Percentiles rank a stretch among this genome's conserved stretches.
Evolutionary conservation across 441 rosid genomes (phyloP).

Genomic region (Geranium incanum): DNA sequence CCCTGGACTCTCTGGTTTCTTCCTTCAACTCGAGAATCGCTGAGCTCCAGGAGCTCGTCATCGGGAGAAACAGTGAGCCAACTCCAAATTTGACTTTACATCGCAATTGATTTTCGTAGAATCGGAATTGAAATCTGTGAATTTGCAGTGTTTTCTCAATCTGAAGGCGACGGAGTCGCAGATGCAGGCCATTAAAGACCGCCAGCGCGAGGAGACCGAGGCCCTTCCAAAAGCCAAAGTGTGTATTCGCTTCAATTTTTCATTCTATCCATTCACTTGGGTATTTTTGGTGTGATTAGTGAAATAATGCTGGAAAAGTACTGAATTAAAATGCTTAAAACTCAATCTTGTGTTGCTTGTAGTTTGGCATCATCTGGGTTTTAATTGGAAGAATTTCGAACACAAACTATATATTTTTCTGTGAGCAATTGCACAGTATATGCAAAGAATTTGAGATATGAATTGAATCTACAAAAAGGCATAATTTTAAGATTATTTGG

Average conservation of each 20-base stretch:
- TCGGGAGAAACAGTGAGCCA: slow-evolving; percentile 79
- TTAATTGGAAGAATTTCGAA: neutral
- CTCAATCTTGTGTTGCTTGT: neutral
- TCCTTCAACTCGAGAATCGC: slow-evolving; percentile 62
- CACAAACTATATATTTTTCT: neutral
- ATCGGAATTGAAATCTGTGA: neutral
- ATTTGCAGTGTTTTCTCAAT: slow-evolving; percentile 52
- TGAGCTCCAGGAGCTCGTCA: slow-evolving; percentile 79
- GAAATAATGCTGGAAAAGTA: neutral
- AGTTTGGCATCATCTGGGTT: neutral
- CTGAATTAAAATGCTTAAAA: neutral
- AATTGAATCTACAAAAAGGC: neutral
- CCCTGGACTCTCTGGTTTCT: slow-evolving; percentile 55
- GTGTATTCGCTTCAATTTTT: neutral
- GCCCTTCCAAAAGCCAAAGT: slow-evolving; percentile 88
- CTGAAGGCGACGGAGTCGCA: slow-evolving; percentile 80
- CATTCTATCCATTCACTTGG: too few species aligned
- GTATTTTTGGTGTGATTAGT: neutral
- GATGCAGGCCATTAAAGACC: slow-evolving; percentile 64
- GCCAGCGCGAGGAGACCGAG: slow-evolving; percentile 58
- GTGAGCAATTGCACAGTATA: neutral
- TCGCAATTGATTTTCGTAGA: neutral
- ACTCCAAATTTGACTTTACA: slow-evolving; percentile 3
- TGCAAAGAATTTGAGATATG: neutral
- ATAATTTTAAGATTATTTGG: neutral